Conservation (phyloP, 139 green algal species). For the Chlorella sp. region DNA sequence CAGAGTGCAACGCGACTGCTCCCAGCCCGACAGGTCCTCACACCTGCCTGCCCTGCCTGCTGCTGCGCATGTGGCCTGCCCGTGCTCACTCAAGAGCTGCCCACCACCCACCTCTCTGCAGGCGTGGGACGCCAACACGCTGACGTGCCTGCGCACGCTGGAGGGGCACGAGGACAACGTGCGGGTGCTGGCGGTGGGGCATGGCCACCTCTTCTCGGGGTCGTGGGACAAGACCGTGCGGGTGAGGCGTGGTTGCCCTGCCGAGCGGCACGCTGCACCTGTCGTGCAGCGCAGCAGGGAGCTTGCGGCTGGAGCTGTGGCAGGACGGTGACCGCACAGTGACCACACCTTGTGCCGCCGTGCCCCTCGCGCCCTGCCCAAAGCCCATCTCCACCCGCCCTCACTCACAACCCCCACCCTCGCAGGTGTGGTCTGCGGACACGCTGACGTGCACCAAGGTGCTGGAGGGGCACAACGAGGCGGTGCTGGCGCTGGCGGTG, state of each 20-base stretch:
- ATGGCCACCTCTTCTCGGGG: constrained; percentile 82
- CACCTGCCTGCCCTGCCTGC: not conserved
- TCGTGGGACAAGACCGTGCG: constrained; percentile 96
- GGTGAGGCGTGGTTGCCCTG: constrained; percentile 64
- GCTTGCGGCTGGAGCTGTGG: too few species aligned
- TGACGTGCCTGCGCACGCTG: constrained; percentile 86
- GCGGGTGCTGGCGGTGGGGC: constrained; percentile 83
- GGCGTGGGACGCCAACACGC: constrained; percentile 82
- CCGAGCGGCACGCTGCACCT: not conserved
- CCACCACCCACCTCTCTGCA: not conserved
- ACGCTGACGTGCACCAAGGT: constrained; percentile 34
- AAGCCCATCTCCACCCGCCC: not conserved
- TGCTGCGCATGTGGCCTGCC: not conserved
- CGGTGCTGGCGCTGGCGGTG: constrained; percentile 91
- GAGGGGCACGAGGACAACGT: constrained; percentile 95
- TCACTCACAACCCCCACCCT: not conserved
- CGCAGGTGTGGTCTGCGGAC: constrained; percentile 20
- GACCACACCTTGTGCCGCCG: not conserved
- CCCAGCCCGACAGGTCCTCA: too few species aligned
- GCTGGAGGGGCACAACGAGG: constrained; percentile 92
- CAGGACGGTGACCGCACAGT: too few species aligned
- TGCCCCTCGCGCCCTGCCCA: not conserved
- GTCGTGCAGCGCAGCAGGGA: not conserved
- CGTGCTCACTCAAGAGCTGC: not conserved
- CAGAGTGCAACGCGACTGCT: not conserved